Conservation (phyloP, 2,329 filamentous ascomycete genomes). For the Pochonia chlamydosporia region DNA sequence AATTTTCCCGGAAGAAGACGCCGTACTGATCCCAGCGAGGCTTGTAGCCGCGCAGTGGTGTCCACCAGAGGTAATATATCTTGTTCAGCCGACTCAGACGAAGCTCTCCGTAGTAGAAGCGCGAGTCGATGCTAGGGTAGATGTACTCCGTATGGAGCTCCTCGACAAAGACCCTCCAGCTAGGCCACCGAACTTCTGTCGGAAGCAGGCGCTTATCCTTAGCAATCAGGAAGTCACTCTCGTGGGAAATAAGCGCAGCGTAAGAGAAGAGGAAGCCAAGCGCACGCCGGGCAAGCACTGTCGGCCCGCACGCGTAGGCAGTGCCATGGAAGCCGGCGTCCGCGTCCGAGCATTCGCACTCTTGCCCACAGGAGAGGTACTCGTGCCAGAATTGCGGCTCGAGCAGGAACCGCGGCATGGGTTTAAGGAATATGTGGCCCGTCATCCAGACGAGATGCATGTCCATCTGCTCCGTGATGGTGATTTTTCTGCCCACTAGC, state of each 20-base stretch:
- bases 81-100: conserved; percentile 30
- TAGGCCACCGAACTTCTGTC: conserved; percentile 23
- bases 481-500: conserved; percentile 17
- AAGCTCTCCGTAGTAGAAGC: conserved; percentile 37
- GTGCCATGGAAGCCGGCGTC: too few relatives aligned
- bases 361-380: too few relatives aligned
- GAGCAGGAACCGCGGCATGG: too few relatives aligned
- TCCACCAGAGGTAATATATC: conserved; percentile 26
- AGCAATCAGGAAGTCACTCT: conserved; percentile 31
- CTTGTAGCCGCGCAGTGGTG: conserved; percentile 18
- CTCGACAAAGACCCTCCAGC: conserved; percentile 25
- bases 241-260: conserved; percentile 16
- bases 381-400: too few relatives aligned
- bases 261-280: conserved; percentile 6
- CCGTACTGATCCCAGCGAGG: conserved; percentile 26
- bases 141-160: conserved; percentile 23
- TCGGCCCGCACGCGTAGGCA: too few relatives aligned
- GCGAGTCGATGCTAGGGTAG: conserved; percentile 23
- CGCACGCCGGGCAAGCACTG: neutral
- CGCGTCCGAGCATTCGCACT: too few relatives aligned
- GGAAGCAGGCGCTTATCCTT: conserved; percentile 26
- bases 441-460: too few relatives aligned
- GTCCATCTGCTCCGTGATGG: too few relatives aligned
- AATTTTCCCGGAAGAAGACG: conserved; percentile 35
- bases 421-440: too few relatives aligned